Base-by-base conservation (phyloP, 352 stramenopile species). In the Phytophthora boehmeriae region DNA sequence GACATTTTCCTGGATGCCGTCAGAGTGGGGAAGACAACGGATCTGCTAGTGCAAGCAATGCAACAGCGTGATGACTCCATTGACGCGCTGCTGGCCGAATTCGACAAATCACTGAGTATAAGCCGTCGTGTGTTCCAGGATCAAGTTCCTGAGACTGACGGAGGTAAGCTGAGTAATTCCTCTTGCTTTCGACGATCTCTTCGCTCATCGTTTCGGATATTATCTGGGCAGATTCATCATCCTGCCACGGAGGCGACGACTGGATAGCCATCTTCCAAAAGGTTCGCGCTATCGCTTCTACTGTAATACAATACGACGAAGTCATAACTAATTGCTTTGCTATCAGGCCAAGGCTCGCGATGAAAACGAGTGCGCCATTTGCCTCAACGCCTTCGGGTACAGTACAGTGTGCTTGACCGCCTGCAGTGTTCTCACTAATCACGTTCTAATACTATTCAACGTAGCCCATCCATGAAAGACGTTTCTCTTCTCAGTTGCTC, bases 331-430 rank as follows among this genome's bases (percentile, higher is more conserved):
- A 38, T 8, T 11, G n/a, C 11, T 8, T 23, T 54, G 0, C 5
- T 30, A 9, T 6, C 23, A 90, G 81, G 80, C 81, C 1, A 58
- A 59, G 10, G 57, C 45, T 4, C 73, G 82, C 5, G 71, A 75
- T 20, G 85, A 91, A 44, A 56, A 39, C 10, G 87, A 96, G 49
- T 96, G 87, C 25, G 78, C 87, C 16, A 96, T 96, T 53, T 96
- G 87, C 61, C 84, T 95, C 63, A 89, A 89, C 51, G 30, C 68
- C 1, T 87, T 93, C 63, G 68, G 70, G 83, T 93, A 61, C 25
- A 19, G 57, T 50, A 22, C 13, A 27, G 4, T 35, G 5, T 28
- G 17, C 16, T 36, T 49, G 27, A 16, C 13, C 9, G 5, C 13
- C 25, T 4, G 22, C 16, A 38, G 3, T 4, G 6, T 13, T 44